phyloP scores from a whole-genome alignment of 495 filamentous ascomycete species.

The Penicillium odoratum region DNA sequence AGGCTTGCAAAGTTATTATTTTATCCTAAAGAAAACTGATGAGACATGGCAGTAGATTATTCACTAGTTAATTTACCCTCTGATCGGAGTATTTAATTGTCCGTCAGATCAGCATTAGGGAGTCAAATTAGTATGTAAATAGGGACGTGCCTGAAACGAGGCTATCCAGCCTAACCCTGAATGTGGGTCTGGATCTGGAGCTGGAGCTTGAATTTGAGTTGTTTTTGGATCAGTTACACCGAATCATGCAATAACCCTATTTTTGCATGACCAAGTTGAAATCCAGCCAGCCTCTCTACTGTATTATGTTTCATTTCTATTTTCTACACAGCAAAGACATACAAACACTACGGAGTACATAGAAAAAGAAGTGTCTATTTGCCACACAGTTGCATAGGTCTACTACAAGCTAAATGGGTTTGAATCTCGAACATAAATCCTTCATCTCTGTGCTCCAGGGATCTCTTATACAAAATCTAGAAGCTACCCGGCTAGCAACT shows the following conservation, averaged over 20 bases:
- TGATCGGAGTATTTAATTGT: neutral
- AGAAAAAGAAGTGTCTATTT: too few relatives aligned
- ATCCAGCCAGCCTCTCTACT: too few relatives aligned
- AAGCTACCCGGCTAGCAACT: neutral
- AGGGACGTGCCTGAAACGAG: neutral
- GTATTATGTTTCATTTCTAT: neutral
- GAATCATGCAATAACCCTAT: neutral
- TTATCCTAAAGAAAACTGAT: neutral
- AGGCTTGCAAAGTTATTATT: too few relatives aligned
- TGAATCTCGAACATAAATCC: too few relatives aligned
- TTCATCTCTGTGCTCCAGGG: too few relatives aligned
- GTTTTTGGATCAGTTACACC: neutral
- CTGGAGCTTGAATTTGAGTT: neutral
- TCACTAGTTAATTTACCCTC: too few relatives aligned
- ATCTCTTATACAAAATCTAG: neutral
- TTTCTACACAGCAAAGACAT: neutral
- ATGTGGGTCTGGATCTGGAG: neutral
- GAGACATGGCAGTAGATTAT: neutral
- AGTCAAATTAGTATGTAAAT: neutral
- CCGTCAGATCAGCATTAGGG: neutral
- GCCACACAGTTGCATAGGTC: too few relatives aligned
- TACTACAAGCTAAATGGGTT: too few relatives aligned
- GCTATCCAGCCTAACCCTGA: neutral
- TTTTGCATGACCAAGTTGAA: neutral
- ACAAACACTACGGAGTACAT: too few relatives aligned